Conservation (phyloP, 1,139 yeast genomes). For the Yamadazyma sp. region DNA sequence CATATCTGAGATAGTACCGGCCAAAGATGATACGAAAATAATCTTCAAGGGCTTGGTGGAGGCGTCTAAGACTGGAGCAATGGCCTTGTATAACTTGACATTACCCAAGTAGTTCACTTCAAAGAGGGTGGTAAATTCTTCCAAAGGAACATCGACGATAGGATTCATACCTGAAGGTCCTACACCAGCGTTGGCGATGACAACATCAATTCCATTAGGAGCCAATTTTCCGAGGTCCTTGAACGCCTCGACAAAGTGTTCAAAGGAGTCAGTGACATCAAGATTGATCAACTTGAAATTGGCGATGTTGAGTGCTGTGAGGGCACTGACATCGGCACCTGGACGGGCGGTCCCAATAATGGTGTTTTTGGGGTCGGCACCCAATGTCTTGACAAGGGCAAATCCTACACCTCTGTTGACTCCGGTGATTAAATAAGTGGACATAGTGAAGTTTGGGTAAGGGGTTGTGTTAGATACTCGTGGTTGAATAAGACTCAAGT, state of each 20-base stretch:
- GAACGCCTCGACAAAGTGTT: conserved; percentile 5
- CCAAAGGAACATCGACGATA: not conserved
- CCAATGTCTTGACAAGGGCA: conserved; percentile 5
- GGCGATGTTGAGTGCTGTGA: conserved; percentile 1
- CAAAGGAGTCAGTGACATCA: conserved; percentile 1
- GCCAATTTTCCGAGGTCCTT: conserved; percentile 2
- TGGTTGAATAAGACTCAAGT: too few species aligned
- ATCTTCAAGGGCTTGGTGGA: conserved; percentile 21
- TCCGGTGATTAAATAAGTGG: conserved; percentile 9
- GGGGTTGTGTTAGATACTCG: too few species aligned
- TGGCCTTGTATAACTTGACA: conserved; percentile 24
- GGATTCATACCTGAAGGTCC: not conserved
- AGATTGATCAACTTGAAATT: conserved; percentile 5
- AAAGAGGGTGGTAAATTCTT: conserved; percentile 20
- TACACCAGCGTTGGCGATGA: conserved; percentile 8
- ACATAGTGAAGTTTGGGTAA: conserved; percentile 2
- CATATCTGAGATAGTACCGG: conserved; percentile 21
- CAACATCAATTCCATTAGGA: conserved; percentile 6
- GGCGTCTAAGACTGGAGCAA: conserved; percentile 20
- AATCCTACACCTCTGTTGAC: conserved; percentile 11
- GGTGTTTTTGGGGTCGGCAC: conserved; percentile 3
- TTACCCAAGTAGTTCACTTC: conserved; percentile 31
- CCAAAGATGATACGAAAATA: conserved; percentile 23
- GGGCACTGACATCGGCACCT: not conserved
- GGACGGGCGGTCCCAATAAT: conserved; percentile 8